phyloP scores from a whole-genome alignment of 352 stramenopile species.

The Pythium apleroticum region DNA sequence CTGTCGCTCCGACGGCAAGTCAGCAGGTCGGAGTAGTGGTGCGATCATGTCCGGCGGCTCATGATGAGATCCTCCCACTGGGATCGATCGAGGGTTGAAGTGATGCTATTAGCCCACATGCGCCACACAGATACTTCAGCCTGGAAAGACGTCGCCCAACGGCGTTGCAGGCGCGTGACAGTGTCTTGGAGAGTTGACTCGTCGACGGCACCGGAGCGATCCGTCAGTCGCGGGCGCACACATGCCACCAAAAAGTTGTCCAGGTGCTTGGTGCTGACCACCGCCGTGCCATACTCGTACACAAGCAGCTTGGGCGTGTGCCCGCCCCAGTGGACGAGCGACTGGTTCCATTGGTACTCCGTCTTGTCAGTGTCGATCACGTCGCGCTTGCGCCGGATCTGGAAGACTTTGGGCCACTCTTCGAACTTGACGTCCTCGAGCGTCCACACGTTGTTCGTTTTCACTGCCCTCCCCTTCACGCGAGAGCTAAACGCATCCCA shows the following conservation, averaged over 20 bases:
- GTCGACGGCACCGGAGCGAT: slow-evolving; percentile 11
- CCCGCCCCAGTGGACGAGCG: neutral
- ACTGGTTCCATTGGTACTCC: neutral
- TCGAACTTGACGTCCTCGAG: too few species aligned
- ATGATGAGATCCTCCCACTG: slow-evolving; percentile 14
- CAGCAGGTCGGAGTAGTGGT: slow-evolving; percentile 9
- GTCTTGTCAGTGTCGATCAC: neutral
- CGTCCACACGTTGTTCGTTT: neutral
- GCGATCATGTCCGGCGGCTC: slow-evolving; percentile 9
- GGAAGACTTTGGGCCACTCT: neutral
- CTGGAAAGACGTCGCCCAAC: slow-evolving; percentile 9
- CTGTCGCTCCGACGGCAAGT: neutral
- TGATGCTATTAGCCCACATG: slow-evolving; percentile 26
- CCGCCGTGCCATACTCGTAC: neutral
- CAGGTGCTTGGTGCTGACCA: neutral
- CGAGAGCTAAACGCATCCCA: too few species aligned
- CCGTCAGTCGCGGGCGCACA: neutral
- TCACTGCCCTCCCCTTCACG: too few species aligned
- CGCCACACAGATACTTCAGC: slow-evolving; percentile 15
- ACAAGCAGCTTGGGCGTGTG: neutral
- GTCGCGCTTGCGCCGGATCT: neutral
- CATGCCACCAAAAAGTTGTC: neutral
- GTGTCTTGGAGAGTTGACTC: slow-evolving; percentile 15
- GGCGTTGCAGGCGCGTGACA: slow-evolving; percentile 11
- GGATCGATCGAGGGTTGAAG: slow-evolving; percentile 11